A percentile compares a stretch with the other conserved stretches of the same genome.
These are phyloP conservation scores for Scedosporium apiospermum DNA, from an alignment of 2,329 filamentous ascomycete genomes.

Conservation along the genomic window DNA sequence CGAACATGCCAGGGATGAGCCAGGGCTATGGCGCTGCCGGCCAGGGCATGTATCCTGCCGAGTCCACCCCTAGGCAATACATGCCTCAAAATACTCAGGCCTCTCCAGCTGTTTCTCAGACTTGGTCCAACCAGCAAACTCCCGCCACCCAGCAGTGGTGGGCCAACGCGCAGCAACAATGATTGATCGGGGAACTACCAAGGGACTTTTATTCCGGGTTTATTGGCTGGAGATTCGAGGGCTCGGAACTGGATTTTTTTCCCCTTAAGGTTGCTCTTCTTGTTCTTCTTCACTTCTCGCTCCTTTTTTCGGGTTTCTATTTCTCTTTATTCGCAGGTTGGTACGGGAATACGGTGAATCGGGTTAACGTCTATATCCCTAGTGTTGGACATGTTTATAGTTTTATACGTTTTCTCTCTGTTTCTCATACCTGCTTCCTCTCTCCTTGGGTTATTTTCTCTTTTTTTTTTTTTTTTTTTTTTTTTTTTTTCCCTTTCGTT, in stretches of 20 bases:
- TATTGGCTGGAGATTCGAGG: no score
- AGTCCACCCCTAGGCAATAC: constrained; percentile 57
- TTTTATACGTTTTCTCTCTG: not conserved
- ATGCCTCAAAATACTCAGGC: constrained; percentile 53
- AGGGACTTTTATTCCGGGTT: not conserved
- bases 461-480: no score
- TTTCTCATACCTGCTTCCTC: not conserved
- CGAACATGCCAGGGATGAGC: constrained; percentile 51
- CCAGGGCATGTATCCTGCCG: constrained; percentile 50
- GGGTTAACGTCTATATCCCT: not conserved
- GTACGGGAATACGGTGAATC: not conserved
- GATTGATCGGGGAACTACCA: not conserved
- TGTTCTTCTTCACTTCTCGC: not conserved
- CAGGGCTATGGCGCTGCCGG: constrained; percentile 43
- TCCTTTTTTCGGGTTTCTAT: not conserved
- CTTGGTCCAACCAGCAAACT: constrained; percentile 52
- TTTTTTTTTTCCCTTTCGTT: no score
- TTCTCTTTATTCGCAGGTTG: not conserved
- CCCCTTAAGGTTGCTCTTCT: not conserved
- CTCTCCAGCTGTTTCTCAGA: constrained; percentile 39
- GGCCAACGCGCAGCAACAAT: constrained; percentile 37
- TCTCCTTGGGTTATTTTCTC: not conserved
- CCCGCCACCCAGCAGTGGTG: constrained; percentile 47
- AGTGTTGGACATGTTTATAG: constrained; percentile 1
- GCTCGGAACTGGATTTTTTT: not conserved